Base-by-base conservation (phyloP, 192 early-diverging fungal genomes). In the Backusella morwellensis region DNA sequence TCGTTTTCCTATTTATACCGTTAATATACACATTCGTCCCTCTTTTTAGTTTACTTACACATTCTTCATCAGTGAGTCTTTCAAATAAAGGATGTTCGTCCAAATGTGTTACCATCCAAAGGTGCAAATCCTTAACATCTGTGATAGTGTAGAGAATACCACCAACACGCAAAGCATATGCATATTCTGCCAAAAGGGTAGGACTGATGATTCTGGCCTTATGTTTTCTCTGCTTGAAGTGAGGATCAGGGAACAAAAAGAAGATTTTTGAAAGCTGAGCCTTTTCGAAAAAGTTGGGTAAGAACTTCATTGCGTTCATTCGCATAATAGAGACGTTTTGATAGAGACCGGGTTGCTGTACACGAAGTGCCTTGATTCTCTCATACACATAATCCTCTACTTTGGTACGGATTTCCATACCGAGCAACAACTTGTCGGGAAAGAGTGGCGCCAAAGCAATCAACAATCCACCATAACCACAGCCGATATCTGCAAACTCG, bases 271-370 rank as follows among this genome's bases (percentile, higher is more conserved):
- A 91, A 34, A 99, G 90, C 91, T 95, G 80, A 56, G 90, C 94
- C 87, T 97, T 97, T 78, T 91, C 87, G 80, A 99, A 99, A 86
- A 99, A 98, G 89, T 98, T 99, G 68, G 96, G 96, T 82, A 95
- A 80, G 80, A 97, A 99, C 84, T 99, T 99, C 95, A 97, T 97
- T 50, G 97, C 97, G 85, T 99, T 99, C 90, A 98, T 98, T 26
- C 97, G 92, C 87, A 97, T 93, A 50, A 98, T 95, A 0, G 96
- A 95, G 23, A 98, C 93, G 83, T 99, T 99, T 77, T 99, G 95
- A 82, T 97, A 99, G 40, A 91, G 89, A 66, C 89, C 93, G 36
- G 92, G 86, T 23, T 94, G 84, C 77, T 93, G 89, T 12, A 72
- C 77, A 35, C 95, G 91, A 47, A 96, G 84, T 12, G 96, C 98